phyloP scores from a whole-genome alignment of 768 basidiomycete species.

The Boletus reticuloceps region DNA sequence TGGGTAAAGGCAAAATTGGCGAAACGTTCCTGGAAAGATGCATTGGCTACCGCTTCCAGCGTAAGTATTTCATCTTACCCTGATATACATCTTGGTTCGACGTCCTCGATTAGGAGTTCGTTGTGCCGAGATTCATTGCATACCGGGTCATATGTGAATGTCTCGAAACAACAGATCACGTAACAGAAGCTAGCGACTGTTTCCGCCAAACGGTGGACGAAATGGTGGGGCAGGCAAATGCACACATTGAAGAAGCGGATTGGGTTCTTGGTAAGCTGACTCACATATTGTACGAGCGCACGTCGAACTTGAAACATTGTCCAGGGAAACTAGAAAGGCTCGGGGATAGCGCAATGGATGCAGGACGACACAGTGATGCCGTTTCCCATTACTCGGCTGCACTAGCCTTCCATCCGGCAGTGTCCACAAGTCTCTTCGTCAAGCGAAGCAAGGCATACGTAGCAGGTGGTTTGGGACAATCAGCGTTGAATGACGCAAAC shows the following conservation, averaged over 20 bases:
- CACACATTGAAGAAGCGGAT: neutral
- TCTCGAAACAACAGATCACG: neutral
- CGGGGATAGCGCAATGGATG: neutral
- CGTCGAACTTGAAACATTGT: too few relatives aligned
- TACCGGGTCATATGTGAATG: neutral
- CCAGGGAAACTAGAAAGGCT: neutral
- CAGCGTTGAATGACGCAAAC: neutral
- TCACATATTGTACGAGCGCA: too few relatives aligned
- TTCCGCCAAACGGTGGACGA: neutral
- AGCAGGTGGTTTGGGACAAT: neutral
- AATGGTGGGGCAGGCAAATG: neutral
- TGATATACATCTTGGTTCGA: neutral
- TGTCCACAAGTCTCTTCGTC: neutral
- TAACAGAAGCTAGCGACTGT: neutral
- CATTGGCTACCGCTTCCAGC: neutral
- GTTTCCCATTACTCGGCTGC: neutral
- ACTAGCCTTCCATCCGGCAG: neutral
- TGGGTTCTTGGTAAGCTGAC: neutral
- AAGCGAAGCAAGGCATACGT: neutral
- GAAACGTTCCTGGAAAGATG: neutral
- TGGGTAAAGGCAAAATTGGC: neutral
- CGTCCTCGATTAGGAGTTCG: neutral
- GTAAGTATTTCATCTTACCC: neutral
- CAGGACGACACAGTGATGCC: neutral
- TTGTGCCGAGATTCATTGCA: neutral